Evolutionary conservation across 1,284 basidiomycete species (phyloP), one percentile per base, ranked within the genome.

Genomic region (Schizophyllum amplum): DNA sequence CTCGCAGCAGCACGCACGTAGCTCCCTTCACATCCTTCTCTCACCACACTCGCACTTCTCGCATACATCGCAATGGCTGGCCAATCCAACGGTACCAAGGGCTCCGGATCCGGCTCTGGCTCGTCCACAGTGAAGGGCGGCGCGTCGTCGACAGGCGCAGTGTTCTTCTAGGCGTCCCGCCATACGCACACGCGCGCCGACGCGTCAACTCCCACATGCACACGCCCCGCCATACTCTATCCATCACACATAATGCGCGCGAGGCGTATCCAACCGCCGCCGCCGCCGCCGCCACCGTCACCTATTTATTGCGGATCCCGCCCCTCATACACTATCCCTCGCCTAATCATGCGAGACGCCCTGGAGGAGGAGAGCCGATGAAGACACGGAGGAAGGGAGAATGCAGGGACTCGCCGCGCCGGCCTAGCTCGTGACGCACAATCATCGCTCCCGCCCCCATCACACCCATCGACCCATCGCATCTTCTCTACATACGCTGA

Each of bases 81-180:
- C 63, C 73, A 77, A 66, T 63, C 70, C 33, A 42, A 42, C 7
- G 33, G 33, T 42, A 42, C 72, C 50, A 73, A 72, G 54, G 71
- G 73, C 62, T 67, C 66, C 23, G 64, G 64, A 26, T 65, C 71
- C 24, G 65, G 68, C 51, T 69, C 70, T 60, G 68, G 69, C 24
- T 68, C 73, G 33, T 42, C 69, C 24, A 71, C 72, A n/a, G 73
- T 81, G 54, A 74, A 72, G 55, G 73, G 72, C 21, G 70, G 71
- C 48, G 77, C 78, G 50, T 70, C 74, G 48, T 65, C 71, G 24
- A 73, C 70, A 22, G 79, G 72, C 48, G 71, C 79, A 47, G 72
- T 77, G 49, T 81, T 82, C 69, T 82, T 82, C 69, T 82, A 63
- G 71, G n/a, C n/a, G n/a, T n/a, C n/a, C n/a, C n/a, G n/a, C n/a